Evolutionary conservation across 768 basidiomycete genomes (phyloP).

Genomic region (Nevesoporus exiguus): DNA sequence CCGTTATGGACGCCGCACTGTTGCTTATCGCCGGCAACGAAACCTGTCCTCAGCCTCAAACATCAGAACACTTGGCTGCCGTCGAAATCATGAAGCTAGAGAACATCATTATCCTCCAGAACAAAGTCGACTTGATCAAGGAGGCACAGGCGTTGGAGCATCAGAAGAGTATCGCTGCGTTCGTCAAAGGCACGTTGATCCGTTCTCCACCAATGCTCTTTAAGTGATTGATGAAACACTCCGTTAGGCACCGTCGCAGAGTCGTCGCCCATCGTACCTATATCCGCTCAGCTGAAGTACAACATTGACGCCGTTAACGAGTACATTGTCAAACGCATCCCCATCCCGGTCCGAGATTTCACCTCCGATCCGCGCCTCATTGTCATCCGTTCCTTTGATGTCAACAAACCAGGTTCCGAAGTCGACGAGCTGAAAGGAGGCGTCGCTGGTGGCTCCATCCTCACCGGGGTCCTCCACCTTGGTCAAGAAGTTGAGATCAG

Average conservation of each 20-base stretch:
- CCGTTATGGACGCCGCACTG: slow-evolving; percentile 98
- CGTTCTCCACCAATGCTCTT: neutral
- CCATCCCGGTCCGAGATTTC: slow-evolving; percentile 93
- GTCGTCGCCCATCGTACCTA: slow-evolving; percentile 96
- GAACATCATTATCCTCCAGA: slow-evolving; percentile 96
- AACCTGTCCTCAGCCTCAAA: slow-evolving; percentile 98
- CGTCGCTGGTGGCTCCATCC: slow-evolving; percentile 95
- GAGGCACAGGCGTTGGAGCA: slow-evolving; percentile 93
- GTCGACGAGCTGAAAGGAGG: slow-evolving; percentile 97
- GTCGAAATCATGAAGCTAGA: slow-evolving; percentile 99
- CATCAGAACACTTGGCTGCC: slow-evolving; percentile 96
- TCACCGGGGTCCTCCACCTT: slow-evolving; percentile 85
- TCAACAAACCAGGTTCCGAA: slow-evolving; percentile 98
- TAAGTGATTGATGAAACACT: neutral
- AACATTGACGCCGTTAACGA: slow-evolving; percentile 99
- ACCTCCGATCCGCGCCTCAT: slow-evolving; percentile 88
- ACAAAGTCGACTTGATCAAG: slow-evolving; percentile 98
- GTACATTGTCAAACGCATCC: slow-evolving; percentile 95
- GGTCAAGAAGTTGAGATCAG: slow-evolving; percentile 96
- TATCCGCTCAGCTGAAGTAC: slow-evolving; percentile 97
- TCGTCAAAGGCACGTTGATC: slow-evolving; percentile 76
- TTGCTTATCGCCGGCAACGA: slow-evolving; percentile 97
- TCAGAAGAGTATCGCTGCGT: slow-evolving; percentile 91
- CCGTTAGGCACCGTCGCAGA: slow-evolving; percentile 91
- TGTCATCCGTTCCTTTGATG: slow-evolving; percentile 98